Conservation (phyloP, 192 early-diverging fungal species). For the Coemansia sp. region DNA sequence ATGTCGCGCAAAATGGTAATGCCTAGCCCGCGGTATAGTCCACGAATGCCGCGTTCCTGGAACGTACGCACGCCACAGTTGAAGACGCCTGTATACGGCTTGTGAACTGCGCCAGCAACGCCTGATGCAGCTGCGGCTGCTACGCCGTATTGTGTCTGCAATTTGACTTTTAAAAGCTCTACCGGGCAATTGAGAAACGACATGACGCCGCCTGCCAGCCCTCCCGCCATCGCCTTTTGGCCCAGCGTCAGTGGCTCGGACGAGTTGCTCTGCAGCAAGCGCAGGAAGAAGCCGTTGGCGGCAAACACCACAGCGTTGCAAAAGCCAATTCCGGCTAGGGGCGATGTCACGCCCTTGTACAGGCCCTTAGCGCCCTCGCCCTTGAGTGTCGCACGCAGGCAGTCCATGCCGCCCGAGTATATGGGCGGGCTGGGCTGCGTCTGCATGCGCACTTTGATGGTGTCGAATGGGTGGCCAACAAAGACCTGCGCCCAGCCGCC, state of each 20-base stretch:
- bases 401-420: conserved; percentile 76
- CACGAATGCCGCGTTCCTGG: conserved; percentile 58
- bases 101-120: conserved; percentile 21
- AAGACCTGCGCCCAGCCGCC: conserved; percentile 66
- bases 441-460: conserved; percentile 78
- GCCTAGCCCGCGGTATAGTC: conserved; percentile 77
- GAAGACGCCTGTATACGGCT: conserved; percentile 34
- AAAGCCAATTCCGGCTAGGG: conserved; percentile 73
- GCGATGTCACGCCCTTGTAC: conserved; percentile 84
- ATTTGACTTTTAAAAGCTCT: conserved; percentile 86
- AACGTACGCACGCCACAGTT: conserved; percentile 56
- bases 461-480: conserved; percentile 82
- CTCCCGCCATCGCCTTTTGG: conserved; percentile 82
- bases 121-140: neutral
- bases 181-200: conserved; percentile 85
- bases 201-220: conserved; percentile 80
- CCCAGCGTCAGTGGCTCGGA: conserved; percentile 56
- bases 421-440: conserved; percentile 58
- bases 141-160: conserved; percentile 78
- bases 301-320: conserved; percentile 86
- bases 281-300: conserved; percentile 65
- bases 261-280: conserved; percentile 53
- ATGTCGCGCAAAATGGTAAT: conserved; percentile 75
- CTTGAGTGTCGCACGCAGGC: conserved; percentile 72
- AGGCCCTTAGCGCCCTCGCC: conserved; percentile 72